phyloP scores from a whole-genome alignment of 352 stramenopile species.

The Phytopythium litorale region DNA sequence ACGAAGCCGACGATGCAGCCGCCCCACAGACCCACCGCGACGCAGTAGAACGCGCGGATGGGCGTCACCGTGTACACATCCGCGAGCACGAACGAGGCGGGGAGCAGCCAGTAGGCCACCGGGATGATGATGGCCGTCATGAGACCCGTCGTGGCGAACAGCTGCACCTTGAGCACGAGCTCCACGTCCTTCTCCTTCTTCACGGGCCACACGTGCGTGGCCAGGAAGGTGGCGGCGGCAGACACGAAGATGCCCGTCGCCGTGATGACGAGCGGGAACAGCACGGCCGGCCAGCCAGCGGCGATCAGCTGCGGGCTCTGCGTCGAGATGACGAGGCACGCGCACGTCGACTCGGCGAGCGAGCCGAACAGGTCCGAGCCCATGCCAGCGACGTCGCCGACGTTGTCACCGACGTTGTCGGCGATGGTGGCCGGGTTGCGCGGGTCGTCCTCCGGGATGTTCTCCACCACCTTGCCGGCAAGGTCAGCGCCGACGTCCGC shows the following conservation, averaged over 20 bases:
- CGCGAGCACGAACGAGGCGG: slow-evolving; percentile 87
- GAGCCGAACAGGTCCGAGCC: slow-evolving; percentile 99
- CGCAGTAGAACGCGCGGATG: slow-evolving; percentile 90
- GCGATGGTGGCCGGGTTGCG: slow-evolving; percentile 99
- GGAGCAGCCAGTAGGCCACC: slow-evolving; percentile 90
- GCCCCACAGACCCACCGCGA: slow-evolving; percentile 94
- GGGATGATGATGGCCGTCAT: slow-evolving; percentile 94
- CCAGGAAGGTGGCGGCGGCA: slow-evolving; percentile 96
- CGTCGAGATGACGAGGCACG: slow-evolving; percentile 96
- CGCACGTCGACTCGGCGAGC: slow-evolving; percentile 98
- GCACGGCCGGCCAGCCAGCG: slow-evolving; percentile 93
- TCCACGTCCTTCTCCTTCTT: slow-evolving; percentile 96
- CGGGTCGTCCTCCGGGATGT: slow-evolving; percentile 99
- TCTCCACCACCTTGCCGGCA: slow-evolving; percentile 98
- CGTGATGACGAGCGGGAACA: slow-evolving; percentile 97
- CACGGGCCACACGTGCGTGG: slow-evolving; percentile 95
- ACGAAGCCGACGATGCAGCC: slow-evolving; percentile 98
- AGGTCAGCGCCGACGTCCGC: slow-evolving; percentile 99
- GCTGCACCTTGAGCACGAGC: slow-evolving; percentile 96
- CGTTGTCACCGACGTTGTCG: slow-evolving; percentile 99
- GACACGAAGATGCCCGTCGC: slow-evolving; percentile 97
- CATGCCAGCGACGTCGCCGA: slow-evolving; percentile 99
- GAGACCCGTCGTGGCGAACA: slow-evolving; percentile 96
- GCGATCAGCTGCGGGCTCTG: slow-evolving; percentile 88
- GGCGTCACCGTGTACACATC: slow-evolving; percentile 71